Base-by-base conservation (phyloP, 495 filamentous ascomycete species). In the Tuber calosporum region DNA sequence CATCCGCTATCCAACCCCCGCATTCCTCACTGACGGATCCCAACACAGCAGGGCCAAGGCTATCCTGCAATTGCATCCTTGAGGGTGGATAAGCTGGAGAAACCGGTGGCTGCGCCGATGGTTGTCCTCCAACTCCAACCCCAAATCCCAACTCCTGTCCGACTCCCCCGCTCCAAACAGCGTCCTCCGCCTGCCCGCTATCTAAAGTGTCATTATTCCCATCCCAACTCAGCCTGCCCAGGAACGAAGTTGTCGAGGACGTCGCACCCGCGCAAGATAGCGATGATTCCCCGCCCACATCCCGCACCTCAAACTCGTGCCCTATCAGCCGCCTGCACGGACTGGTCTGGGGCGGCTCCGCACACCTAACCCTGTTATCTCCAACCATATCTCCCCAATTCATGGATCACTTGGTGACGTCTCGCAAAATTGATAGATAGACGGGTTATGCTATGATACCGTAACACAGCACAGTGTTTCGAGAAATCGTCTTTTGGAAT, bases 31-130 rank as follows among this genome's bases (percentile, higher is more conserved):
- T 45, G 8, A 78, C 37, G 4, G 75, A 68, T 39, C 30, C 58
- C 36, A 75, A 43, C 41, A 30, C 40, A 20, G 69, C 45, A 67
- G 69, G 53, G 9, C 66, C n/a, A 38, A 36, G 20, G 41, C 66
- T 26, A 66, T 42, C 76, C 30, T 4, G 22, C 66, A 79, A 72
- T 34, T 53, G 53, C 75, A 78, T 79, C 66, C 69, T 67, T 13
- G 71, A 69, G 15, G 78, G 67, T 22, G 68, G 62, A 34, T 42
- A 39, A 66, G 73, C 75, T 15, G 74, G 72, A 20, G 74, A 76
- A 75, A 76, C 40, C 41, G 73, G 74, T 53, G 67, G 66, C 5
- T 19, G 53, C 53, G 19, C 13, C 11, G 53, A 62, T 26, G 53
- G 26, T 26, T 13, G 26, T 34, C n/a, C 26, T 5, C 11, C 53